A percentile compares a stretch with the other conserved stretches of the same genome.
Evolutionary conservation across 331 rosid species (phyloP).

Genomic region (Telfairia occidentalis): DNA sequence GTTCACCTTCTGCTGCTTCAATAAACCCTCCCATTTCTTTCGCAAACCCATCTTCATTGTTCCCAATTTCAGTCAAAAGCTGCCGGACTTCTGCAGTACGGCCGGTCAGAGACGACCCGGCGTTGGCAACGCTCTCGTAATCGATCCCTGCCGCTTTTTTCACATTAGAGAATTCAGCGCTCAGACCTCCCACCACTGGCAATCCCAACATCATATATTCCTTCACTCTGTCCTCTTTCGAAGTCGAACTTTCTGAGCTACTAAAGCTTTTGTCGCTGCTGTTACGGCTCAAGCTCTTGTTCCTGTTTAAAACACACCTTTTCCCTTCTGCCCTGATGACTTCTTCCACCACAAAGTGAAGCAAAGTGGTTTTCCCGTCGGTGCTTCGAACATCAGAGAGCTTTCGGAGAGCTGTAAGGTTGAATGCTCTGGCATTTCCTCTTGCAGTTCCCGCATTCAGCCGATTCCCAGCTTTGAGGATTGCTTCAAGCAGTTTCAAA

Average conservation of each 20-base stretch:
- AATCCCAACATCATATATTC: constrained; percentile 66
- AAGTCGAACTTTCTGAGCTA: constrained; percentile 15
- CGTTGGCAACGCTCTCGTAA: constrained; percentile 33
- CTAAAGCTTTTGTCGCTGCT: constrained; percentile 16
- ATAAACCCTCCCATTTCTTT: constrained; percentile 62
- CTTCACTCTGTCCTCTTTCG: constrained; percentile 46
- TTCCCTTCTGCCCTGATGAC: constrained; percentile 88
- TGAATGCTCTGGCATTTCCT: constrained; percentile 96
- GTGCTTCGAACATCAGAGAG: constrained; percentile 82
- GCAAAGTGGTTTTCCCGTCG: constrained; percentile 83
- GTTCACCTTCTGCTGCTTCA: constrained; percentile 42
- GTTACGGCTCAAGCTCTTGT: constrained; percentile 38
- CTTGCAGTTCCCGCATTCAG: constrained; percentile 91
- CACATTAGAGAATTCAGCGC: constrained; percentile 61
- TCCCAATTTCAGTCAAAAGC: constrained; percentile 30
- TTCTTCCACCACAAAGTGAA: constrained; percentile 89
- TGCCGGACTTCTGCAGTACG: constrained; percentile 30
- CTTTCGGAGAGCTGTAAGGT: constrained; percentile 64
- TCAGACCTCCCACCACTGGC: constrained; percentile 83
- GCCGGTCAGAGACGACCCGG: constrained; percentile 39
- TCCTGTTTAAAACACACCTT: constrained; percentile 44
- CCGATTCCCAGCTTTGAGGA: constrained; percentile 87
- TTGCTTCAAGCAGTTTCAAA: constrained; percentile 80
- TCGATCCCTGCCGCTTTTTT: constrained; percentile 65
- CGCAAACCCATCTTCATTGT: constrained; percentile 44